Evolutionary conservation across 768 basidiomycete species (phyloP), one percentile per base, ranked within the genome.

Genomic region (Pulveroboletus ravenelii): DNA sequence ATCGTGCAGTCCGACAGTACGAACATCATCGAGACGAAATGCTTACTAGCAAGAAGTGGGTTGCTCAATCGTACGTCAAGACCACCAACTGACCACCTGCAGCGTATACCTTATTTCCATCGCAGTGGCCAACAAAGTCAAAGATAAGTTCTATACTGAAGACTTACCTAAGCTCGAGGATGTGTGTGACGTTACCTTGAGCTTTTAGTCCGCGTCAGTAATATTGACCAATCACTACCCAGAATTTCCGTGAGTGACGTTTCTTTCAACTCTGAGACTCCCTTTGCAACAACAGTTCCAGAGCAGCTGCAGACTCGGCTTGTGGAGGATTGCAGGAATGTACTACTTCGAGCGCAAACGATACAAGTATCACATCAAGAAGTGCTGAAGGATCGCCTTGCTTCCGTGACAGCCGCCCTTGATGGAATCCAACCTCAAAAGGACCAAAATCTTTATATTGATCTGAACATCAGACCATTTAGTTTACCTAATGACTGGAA

Each of bases 21-120:
- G 88, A 89, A 54, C 83, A 87, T 57, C 87, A 89, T 58, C 78
- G 78, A 47, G 74, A 75, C 31, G 85, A 90, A 36, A 91, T 92
- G 89, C 66, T 81, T 38, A 86, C 84, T 57, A 78, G 81, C 67
- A 92, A 91, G 73, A 92, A 91, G 89, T 90, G 52, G 30, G 31
- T 20, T 14, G 18, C 35, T 27, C 43, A 34, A 52, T 25, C 35
- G 42, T n/a, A 8, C 18, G n/a, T 41, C 45, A 6, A 41, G 30
- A 39, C 48, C 20, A 13, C 10, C 36, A 3, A 49, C 47, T 53
- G 36, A 45, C 37, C 20, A 15, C 43, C 39, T 43, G 36, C 52
- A 90, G 87, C 62, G 68, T 77, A 17, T 92, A 89, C 65, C 62
- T 92, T 42, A 81, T 90, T 35, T 79, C 84, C 14, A 88, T 76